A percentile compares a stretch with the other conserved stretches of the same genome.
These are phyloP conservation scores for Microdochium trichocladiopsis DNA, from an alignment of 2,329 filamentous ascomycete genomes.

Conservation along the genomic window DNA sequence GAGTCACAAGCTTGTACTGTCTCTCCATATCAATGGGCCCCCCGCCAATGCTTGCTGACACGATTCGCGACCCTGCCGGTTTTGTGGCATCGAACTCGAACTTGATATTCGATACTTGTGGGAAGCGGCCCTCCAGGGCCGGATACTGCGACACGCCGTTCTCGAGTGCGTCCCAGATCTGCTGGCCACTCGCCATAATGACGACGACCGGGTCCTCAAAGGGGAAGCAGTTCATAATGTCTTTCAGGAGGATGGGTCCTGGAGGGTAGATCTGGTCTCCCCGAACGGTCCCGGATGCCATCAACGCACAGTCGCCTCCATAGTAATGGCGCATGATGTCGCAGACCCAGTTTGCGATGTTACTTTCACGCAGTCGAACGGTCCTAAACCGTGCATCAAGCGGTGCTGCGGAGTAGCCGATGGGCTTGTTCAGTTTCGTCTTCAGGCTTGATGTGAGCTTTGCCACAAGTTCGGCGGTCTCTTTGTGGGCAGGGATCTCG, in stretches of 20 bases:
- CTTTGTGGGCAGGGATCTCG: slow-evolving; percentile 55
- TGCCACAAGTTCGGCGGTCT: slow-evolving; percentile 55
- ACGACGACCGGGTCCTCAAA: slow-evolving; percentile 88
- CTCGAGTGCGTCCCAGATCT: slow-evolving; percentile 73
- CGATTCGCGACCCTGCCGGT: slow-evolving; percentile 55
- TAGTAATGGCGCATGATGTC: slow-evolving; percentile 87
- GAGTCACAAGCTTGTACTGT: slow-evolving; percentile 68
- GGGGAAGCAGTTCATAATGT: slow-evolving; percentile 84
- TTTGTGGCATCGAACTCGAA: slow-evolving; percentile 64
- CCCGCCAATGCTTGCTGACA: slow-evolving; percentile 53
- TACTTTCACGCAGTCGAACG: slow-evolving; percentile 70
- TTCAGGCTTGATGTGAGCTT: slow-evolving; percentile 67
- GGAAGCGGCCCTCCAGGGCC: slow-evolving; percentile 76
- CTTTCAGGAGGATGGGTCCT: slow-evolving; percentile 68
- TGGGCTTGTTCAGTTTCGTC: slow-evolving; percentile 70
- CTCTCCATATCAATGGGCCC: slow-evolving; percentile 53
- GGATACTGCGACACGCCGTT: slow-evolving; percentile 78
- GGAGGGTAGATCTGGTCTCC: slow-evolving; percentile 86
- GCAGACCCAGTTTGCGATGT: slow-evolving; percentile 84
- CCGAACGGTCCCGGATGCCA: slow-evolving; percentile 79
- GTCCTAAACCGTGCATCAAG: slow-evolving; percentile 84
- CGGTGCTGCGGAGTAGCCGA: slow-evolving; percentile 76
- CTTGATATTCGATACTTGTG: slow-evolving; percentile 77
- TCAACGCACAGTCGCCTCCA: slow-evolving; percentile 71
- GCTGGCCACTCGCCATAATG: slow-evolving; percentile 62